phyloP scores from a whole-genome alignment of 768 basidiomycete genomes.

The Mycena venus region DNA sequence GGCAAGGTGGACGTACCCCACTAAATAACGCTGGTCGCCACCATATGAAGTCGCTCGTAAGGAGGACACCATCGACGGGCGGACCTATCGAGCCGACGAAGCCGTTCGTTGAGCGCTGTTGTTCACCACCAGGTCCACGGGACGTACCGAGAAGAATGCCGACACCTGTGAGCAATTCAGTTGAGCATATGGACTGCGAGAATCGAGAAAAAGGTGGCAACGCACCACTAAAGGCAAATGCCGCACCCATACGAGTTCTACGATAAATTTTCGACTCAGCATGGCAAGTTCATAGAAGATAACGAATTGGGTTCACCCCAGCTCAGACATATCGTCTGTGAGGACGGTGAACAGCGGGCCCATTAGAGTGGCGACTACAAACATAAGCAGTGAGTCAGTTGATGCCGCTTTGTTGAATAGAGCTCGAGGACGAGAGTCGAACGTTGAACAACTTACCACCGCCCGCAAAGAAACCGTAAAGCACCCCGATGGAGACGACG shows the following conservation, averaged over 20 bases:
- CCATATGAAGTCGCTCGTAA: conserved; percentile 67
- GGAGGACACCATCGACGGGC: conserved; percentile 70
- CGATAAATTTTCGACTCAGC: background rate
- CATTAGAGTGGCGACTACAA: conserved; percentile 14
- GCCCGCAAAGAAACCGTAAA: conserved; percentile 59
- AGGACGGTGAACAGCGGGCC: conserved; percentile 26
- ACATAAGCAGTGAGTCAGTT: background rate
- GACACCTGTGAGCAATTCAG: background rate
- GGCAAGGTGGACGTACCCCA: conserved; percentile 52
- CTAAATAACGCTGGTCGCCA: conserved; percentile 70
- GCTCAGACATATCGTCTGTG: conserved; percentile 28
- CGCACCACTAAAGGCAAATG: conserved; percentile 10
- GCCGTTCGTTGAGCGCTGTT: background rate
- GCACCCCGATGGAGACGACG: conserved; percentile 47
- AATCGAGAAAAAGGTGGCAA: background rate
- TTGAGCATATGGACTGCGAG: background rate
- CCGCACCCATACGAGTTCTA: conserved; percentile 23
- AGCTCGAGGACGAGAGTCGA: background rate
- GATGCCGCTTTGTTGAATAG: too few relatives aligned
- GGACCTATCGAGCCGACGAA: conserved; percentile 46
- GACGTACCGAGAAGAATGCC: conserved; percentile 20
- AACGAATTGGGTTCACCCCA: conserved; percentile 14
- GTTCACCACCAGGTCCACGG: background rate
- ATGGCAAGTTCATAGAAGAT: background rate
- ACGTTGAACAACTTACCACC: conserved; percentile 44